phyloP scores from a whole-genome alignment of 140 eudicot genomes.

The Flaveria floridana region DNA sequence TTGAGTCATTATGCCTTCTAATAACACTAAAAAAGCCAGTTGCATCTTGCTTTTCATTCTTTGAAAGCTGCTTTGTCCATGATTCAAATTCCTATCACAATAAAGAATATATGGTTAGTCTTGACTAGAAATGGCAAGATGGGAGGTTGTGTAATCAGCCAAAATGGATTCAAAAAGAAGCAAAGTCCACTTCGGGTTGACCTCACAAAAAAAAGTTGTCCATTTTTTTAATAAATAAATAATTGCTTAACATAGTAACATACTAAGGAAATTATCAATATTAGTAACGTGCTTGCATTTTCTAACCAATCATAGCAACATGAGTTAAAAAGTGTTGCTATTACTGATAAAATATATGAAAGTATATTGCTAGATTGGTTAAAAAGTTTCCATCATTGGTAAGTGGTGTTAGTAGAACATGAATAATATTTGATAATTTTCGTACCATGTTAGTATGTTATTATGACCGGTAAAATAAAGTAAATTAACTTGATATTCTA shows the following conservation, averaged over 20 bases:
- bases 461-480: background rate
- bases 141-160: background rate
- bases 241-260: background rate
- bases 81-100: conserved; percentile 68
- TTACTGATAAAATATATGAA: background rate
- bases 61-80: conserved; percentile 67
- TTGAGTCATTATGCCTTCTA: conserved; percentile 61
- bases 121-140: background rate
- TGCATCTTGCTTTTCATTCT: conserved; percentile 55
- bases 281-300: background rate
- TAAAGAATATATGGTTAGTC: conserved; percentile 18
- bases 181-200: background rate
- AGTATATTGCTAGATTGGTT: background rate
- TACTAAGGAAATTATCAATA: background rate
- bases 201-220: background rate
- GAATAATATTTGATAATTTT: background rate
- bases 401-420: background rate
- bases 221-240: background rate
- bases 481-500: background rate
- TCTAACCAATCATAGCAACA: background rate
- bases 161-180: background rate
- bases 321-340: background rate
- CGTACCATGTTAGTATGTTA: background rate
- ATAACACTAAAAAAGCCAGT: conserved; percentile 79
- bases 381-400: background rate